Evolutionary conservation across 805 yeast species (phyloP), one percentile per base, ranked within the genome.

Genomic region (Priceomyces medius): DNA sequence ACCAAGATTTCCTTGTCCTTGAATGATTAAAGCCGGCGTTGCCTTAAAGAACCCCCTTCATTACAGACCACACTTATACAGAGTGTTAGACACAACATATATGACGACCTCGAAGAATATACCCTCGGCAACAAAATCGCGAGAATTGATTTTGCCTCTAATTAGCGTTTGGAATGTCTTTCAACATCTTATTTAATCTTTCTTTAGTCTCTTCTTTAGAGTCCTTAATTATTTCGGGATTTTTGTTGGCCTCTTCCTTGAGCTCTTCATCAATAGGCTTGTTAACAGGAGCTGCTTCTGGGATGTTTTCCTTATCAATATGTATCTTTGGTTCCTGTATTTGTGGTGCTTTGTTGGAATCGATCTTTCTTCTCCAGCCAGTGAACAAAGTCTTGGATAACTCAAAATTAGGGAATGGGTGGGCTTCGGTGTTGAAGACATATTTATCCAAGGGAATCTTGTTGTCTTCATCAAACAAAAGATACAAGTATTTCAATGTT

Each of bases 381-480:
- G 88, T 83, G 35, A 66, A 68, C 55, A 82, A 79, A 41, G 58
- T 50, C 7, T 76, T 69, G 19, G 64, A 68, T 68, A 73, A 62
- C 19, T 74, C 76, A 44, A 88, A 77, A 29, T 68, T 73, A n/a
- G 97, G 97, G 63, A 89, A 79, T 27, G 96, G 93, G 59, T 89
- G 97, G 0, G 95, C 97, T 58, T 89, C 97, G 1, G 97, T 88
- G 65, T 88, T 90, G 71, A 87, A 88, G 4, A 90, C 88, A 40
- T 81, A 76, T 43, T 81, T 65, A 35, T 77, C 78, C 50, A 89
- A 66, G 21, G 90, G 88, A 48, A 85, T 64, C 41, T 79, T 73
- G 47, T 76, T 70, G 13, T 73, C 72, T 51, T 80, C 81, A 49
- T 86, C 93, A 63, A 88, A 88, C 47, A 88, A 66, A 42, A 88